These are phyloP conservation scores for Pythium angustatum DNA, from an alignment of 352 stramenopile species.

Conservation along the genomic window DNA sequence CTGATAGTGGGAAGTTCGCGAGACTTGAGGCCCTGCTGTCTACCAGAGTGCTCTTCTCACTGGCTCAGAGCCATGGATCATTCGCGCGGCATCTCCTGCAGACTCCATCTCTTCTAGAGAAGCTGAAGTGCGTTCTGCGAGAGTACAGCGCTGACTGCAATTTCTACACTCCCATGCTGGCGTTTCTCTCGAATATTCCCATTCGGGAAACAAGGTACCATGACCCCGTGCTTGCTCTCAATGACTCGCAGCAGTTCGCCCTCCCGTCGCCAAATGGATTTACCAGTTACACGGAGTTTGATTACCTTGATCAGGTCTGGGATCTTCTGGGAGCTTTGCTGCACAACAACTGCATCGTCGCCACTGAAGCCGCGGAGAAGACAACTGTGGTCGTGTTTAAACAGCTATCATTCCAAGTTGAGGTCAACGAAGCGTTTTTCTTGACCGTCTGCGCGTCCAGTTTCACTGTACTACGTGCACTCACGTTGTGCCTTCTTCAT, in stretches of 20 bases:
- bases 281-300: slow-evolving; percentile 8
- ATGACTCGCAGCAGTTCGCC: slow-evolving; percentile 33
- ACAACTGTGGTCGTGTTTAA: slow-evolving; percentile 35
- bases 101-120: slow-evolving; percentile 30
- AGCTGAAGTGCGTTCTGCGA: slow-evolving; percentile 48
- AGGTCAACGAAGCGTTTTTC: slow-evolving; percentile 58
- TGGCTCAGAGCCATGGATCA: slow-evolving; percentile 45
- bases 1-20: slow-evolving; percentile 30
- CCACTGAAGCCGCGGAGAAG: slow-evolving; percentile 30
- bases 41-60: slow-evolving; percentile 55
- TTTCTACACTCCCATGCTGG: slow-evolving; percentile 61
- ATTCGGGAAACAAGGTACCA: slow-evolving; percentile 61
- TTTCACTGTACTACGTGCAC: slow-evolving; percentile 43
- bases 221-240: slow-evolving; percentile 32
- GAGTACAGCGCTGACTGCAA: slow-evolving; percentile 48
- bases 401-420: slow-evolving; percentile 50
- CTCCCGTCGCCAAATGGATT: slow-evolving; percentile 29
- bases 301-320: slow-evolving; percentile 59
- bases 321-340: slow-evolving; percentile 62
- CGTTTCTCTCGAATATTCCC: slow-evolving; percentile 59
- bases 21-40: slow-evolving; percentile 47
- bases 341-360: slow-evolving; percentile 43
- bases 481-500: slow-evolving; percentile 37
- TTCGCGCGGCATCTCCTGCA: slow-evolving; percentile 59
- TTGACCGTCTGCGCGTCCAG: slow-evolving; percentile 51